Percentiles rank a stretch among this genome's conserved stretches.
phyloP scores from a whole-genome alignment of 208 protist genomes.

The Entamoeba dispar region DNA sequence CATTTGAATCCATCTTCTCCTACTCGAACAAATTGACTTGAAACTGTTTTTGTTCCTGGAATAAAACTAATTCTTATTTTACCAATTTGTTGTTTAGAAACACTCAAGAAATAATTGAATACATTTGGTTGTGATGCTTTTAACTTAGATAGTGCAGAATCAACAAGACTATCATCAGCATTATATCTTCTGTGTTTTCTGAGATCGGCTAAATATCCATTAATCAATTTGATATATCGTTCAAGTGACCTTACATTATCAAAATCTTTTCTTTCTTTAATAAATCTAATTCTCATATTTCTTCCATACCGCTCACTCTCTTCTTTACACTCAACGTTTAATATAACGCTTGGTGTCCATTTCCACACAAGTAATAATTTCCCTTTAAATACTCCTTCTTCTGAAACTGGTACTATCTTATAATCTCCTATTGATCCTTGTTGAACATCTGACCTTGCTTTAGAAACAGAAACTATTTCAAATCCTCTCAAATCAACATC shows the following conservation, averaged over 20 bases:
- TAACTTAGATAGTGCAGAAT: neutral
- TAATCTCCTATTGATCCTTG: neutral
- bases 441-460: neutral
- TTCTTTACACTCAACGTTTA: neutral
- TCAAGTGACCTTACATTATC: neutral
- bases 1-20: neutral
- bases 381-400: neutral
- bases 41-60: neutral
- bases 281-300: neutral
- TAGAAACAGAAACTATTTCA: neutral
- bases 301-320: neutral
- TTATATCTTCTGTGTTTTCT: neutral
- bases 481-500: neutral
- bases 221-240: neutral
- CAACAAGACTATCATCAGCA: neutral
- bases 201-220: neutral
- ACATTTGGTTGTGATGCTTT: neutral
- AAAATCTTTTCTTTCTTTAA: neutral
- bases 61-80: neutral
- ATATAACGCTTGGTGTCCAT: neutral
- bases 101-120: neutral
- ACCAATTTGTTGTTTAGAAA: neutral
- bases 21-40: neutral
- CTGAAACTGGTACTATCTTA: neutral
- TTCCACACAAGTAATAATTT: neutral